Conservation (phyloP, 768 basidiomycete genomes). For the Leccinum longicurvipes region DNA sequence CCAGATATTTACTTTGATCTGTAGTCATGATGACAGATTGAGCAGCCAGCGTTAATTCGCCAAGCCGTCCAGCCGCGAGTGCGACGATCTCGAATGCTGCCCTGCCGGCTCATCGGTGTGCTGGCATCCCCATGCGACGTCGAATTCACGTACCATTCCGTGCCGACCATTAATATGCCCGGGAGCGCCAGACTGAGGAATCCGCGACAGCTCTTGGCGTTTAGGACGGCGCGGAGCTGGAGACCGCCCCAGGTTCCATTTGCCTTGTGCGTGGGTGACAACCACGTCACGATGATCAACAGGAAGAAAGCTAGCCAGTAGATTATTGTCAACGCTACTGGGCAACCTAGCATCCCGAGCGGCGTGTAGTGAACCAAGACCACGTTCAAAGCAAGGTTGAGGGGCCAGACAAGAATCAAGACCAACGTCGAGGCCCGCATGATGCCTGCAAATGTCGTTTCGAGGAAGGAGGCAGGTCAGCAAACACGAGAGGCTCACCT, state of each 20-base stretch:
- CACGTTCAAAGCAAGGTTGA: slow-evolving; percentile 62
- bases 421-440: slow-evolving; percentile 70
- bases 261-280: slow-evolving; percentile 49
- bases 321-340: slow-evolving; percentile 62
- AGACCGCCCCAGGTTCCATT: slow-evolving; percentile 68
- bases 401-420: slow-evolving; percentile 57
- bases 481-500: slow-evolving; percentile 38
- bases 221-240: slow-evolving; percentile 42
- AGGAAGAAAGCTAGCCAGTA: slow-evolving; percentile 67
- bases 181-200: slow-evolving; percentile 73
- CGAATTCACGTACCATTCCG: slow-evolving; percentile 58
- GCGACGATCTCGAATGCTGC: slow-evolving; percentile 82
- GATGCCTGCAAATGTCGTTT: slow-evolving; percentile 47
- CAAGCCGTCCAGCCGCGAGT: slow-evolving; percentile 69
- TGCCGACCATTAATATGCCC: slow-evolving; percentile 75
- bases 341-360: slow-evolving; percentile 63
- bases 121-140: neutral
- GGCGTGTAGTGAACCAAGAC: slow-evolving; percentile 60
- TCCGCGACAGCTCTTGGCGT: slow-evolving; percentile 44
- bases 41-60: slow-evolving; percentile 63
- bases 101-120: slow-evolving; percentile 38
- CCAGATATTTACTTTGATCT: slow-evolving; percentile 55
- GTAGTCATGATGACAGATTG: slow-evolving; percentile 81
- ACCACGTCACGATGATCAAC: slow-evolving; percentile 46
- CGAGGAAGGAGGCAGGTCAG: neutral